Evolutionary conservation across 164 flowering plant species (phyloP).

Genomic region (Annona cherimola): DNA sequence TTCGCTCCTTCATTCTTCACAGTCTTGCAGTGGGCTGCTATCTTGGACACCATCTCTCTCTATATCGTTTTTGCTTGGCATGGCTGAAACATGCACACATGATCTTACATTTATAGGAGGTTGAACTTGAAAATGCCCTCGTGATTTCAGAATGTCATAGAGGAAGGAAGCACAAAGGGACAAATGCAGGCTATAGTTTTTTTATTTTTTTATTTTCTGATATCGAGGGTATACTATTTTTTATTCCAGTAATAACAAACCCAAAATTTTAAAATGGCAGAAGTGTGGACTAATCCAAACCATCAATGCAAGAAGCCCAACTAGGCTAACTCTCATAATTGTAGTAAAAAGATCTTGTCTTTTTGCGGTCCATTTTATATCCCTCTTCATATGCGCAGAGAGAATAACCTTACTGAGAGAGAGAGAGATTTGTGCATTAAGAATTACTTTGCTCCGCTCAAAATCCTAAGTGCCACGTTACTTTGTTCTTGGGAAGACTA

Average conservation of each 20-base stretch:
- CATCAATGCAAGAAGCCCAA: too few species aligned
- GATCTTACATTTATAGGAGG: not conserved
- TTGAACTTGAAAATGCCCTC: not conserved
- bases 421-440: too few species aligned
- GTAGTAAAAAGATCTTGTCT: too few species aligned
- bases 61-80: not conserved
- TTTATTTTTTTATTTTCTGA: not conserved
- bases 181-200: not conserved
- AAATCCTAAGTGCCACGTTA: too few species aligned
- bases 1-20: not conserved
- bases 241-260: not conserved
- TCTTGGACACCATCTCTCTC: slow-evolving; percentile 3
- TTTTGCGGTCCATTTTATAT: too few species aligned
- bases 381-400: too few species aligned
- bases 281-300: not conserved
- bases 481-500: too few species aligned
- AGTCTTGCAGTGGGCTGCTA: not conserved
- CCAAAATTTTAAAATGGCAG: not conserved
- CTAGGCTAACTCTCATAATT: too few species aligned
- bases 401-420: too few species aligned
- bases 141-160: not conserved
- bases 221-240: not conserved
- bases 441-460: too few species aligned
- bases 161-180: not conserved
- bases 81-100: not conserved